Evolutionary conservation across 176 grass and related monocot species (phyloP).

Genomic region (Triticum urartu): DNA sequence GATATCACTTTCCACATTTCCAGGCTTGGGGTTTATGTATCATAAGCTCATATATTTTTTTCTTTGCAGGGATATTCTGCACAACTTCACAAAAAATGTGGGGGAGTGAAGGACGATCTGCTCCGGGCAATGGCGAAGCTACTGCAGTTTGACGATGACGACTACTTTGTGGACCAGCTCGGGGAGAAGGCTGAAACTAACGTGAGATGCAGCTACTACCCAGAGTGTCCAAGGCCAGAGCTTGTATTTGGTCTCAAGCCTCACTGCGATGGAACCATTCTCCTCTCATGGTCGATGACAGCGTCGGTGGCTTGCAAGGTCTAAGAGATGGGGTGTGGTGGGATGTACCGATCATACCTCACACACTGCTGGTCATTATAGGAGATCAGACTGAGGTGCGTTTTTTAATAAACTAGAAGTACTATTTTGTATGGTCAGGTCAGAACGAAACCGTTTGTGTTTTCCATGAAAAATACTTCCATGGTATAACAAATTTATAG

Average conservation of each 20-base stretch:
- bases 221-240: constrained; percentile 40
- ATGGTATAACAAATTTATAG: no score
- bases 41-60: not conserved
- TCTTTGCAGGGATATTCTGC: constrained; percentile 33
- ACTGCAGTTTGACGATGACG: not conserved
- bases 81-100: constrained; percentile 31
- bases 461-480: no score
- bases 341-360: not conserved
- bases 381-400: constrained; percentile 45
- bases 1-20: not conserved
- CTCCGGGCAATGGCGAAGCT: constrained; percentile 29
- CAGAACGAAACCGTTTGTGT: no score
- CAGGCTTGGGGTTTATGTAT: not conserved
- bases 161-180: constrained; percentile 19
- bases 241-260: constrained; percentile 44
- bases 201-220: constrained; percentile 45
- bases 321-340: constrained; percentile 38
- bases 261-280: not conserved
- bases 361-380: constrained; percentile 28
- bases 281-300: constrained; percentile 38
- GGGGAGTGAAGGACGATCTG: not conserved
- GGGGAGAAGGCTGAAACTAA: not conserved
- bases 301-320: constrained; percentile 40
- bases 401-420: no score
- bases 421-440: no score